phyloP scores from a whole-genome alignment of 306 rosid genomes.

The Morella rubra region DNA sequence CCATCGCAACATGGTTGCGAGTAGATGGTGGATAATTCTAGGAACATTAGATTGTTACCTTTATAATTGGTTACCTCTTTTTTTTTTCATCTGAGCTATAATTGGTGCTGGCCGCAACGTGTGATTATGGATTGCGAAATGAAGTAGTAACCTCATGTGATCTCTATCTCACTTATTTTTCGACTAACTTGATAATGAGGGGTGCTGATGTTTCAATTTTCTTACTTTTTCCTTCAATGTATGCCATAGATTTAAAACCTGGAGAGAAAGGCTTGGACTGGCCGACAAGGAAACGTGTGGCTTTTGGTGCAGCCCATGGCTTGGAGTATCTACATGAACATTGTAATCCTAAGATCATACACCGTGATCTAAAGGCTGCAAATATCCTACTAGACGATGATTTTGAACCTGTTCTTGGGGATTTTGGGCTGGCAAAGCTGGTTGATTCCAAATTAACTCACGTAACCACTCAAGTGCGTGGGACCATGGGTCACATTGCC shows the following conservation, averaged over 20 bases:
- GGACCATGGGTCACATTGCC: conserved; percentile 98
- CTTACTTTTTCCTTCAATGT: background rate
- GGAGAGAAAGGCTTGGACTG: conserved; percentile 61
- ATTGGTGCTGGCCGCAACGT: no score
- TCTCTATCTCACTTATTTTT: background rate
- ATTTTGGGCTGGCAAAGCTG: conserved; percentile 79
- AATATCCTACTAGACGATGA: conserved; percentile 81
- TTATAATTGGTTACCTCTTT: background rate
- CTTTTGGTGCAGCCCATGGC: conserved; percentile 61
- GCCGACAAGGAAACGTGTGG: conserved; percentile 49
- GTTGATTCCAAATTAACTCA: conserved; percentile 78
- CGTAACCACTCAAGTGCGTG: conserved; percentile 92
- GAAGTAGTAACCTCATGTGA: background rate
- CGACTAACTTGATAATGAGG: background rate
- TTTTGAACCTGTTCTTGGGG: conserved; percentile 92
- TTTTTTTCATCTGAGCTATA: no score
- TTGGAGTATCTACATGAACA: conserved; percentile 90
- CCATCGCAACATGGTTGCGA: background rate
- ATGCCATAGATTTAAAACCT: conserved; percentile 47
- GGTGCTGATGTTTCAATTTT: background rate
- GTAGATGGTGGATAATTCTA: background rate
- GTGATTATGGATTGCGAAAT: background rate
- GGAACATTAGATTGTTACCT: background rate
- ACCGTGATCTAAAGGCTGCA: conserved; percentile 94
- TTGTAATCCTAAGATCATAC: conserved; percentile 87